phyloP scores from a whole-genome alignment of 345 rosid species.

The Diplotaxis tenuifolia region DNA sequence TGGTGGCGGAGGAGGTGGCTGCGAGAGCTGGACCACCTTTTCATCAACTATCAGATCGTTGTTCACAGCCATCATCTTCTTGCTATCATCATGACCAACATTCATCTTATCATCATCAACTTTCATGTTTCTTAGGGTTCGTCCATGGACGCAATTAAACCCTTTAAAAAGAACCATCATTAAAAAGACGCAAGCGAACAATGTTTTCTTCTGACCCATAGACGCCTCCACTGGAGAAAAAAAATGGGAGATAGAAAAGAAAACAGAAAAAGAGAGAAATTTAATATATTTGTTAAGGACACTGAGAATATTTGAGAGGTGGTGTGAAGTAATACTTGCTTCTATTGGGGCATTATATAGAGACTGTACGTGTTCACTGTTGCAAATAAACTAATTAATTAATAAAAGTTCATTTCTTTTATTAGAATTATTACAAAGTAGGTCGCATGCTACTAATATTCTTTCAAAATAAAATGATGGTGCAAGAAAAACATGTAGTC shows the following conservation, averaged over 20 bases:
- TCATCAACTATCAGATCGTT: neutral
- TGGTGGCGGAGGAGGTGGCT: conserved; percentile 27
- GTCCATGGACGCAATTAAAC: conserved; percentile 39
- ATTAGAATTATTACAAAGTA: conserved; percentile 14
- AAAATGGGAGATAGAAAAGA: conserved; percentile 15
- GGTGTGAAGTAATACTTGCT: conserved; percentile 34
- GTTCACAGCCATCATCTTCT: neutral
- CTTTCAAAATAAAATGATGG: conserved; percentile 8
- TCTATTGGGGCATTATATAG: conserved; percentile 25
- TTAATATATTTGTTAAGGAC: neutral
- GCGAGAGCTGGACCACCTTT: conserved; percentile 11
- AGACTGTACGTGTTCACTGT: conserved; percentile 11
- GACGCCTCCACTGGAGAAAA: conserved; percentile 14
- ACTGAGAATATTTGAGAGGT: conserved; percentile 1
- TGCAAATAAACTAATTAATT: conserved; percentile 10
- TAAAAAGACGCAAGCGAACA: conserved; percentile 31
- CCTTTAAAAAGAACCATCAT: conserved; percentile 37
- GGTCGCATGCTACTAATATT: conserved; percentile 14
- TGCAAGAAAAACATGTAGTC: conserved; percentile 15
- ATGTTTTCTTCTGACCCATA: conserved; percentile 46
- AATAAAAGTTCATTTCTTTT: conserved; percentile 16
- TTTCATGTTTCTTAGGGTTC: conserved; percentile 35
- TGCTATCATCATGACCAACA: conserved; percentile 7
- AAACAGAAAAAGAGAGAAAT: conserved; percentile 13
- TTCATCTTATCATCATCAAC: neutral